Evolutionary conservation across 345 rosid genomes (phyloP).

Genomic region (Citrus sp.): DNA sequence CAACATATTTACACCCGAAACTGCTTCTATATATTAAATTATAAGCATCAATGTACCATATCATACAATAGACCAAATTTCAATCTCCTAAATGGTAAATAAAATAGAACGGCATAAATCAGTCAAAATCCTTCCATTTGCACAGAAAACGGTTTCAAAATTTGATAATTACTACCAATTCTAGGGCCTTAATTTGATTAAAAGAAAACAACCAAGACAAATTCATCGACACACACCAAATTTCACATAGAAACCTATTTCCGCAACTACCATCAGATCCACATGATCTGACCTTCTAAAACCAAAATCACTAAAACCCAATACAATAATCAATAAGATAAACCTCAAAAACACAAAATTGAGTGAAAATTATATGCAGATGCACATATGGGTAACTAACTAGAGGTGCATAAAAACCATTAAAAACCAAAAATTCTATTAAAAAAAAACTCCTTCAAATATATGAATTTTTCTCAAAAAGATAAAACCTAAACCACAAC

Average conservation of each 20-base stretch:
- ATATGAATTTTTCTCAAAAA: neutral
- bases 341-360: neutral
- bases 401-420: neutral
- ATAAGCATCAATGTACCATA: neutral
- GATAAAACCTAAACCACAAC: conserved; percentile 30
- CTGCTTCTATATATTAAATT: neutral
- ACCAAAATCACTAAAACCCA: neutral
- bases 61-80: neutral
- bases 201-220: neutral
- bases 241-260: neutral
- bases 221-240: neutral
- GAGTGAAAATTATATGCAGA: neutral
- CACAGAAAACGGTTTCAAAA: conserved; percentile 1
- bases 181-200: neutral
- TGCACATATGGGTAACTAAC: neutral
- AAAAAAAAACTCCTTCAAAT: neutral
- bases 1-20: neutral
- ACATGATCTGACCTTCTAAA: conserved; percentile 15
- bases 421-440: neutral
- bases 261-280: conserved; percentile 23
- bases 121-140: conserved; percentile 5
- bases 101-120: neutral
- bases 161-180: conserved; percentile 2
- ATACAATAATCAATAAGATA: conserved; percentile 3
- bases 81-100: neutral